Percentiles rank a stretch among this genome's conserved stretches.
These are phyloP conservation scores for Irpex sp. DNA, from an alignment of 1,284 basidiomycete genomes.

Conservation along the genomic window DNA sequence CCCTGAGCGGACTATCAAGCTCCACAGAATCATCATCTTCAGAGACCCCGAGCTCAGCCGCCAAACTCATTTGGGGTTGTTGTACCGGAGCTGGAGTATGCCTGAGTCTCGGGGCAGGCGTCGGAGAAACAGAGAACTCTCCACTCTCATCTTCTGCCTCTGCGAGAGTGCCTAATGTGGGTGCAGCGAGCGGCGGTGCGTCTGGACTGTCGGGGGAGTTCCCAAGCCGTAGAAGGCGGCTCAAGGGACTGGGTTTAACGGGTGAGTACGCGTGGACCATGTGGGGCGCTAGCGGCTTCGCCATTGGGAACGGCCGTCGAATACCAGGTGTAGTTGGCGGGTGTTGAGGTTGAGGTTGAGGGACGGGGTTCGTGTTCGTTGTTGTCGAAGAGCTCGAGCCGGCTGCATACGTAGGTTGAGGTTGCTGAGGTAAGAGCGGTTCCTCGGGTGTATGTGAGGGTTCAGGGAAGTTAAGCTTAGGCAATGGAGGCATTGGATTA, in stretches of 20 bases:
- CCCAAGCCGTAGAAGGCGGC: slow-evolving; percentile 66
- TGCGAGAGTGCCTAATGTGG: slow-evolving; percentile 25
- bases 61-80: slow-evolving; percentile 19
- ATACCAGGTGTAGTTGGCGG: slow-evolving; percentile 3
- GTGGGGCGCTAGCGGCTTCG: slow-evolving; percentile 60
- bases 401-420: slow-evolving; percentile 1
- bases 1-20: background rate
- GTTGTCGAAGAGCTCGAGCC: too few relatives aligned
- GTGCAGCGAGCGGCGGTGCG: slow-evolving; percentile 14
- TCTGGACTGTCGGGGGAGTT: slow-evolving; percentile 52
- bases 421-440: slow-evolving; percentile 1
- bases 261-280: slow-evolving; percentile 80
- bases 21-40: slow-evolving; percentile 21
- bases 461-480: slow-evolving; percentile 15
- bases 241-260: slow-evolving; percentile 70
- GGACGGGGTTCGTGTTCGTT: too few relatives aligned
- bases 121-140: slow-evolving; percentile 17
- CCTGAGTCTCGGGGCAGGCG: slow-evolving; percentile 9
- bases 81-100: background rate
- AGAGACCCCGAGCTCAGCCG: slow-evolving; percentile 25
- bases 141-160: slow-evolving; percentile 23
- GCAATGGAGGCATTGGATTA: slow-evolving; percentile 19
- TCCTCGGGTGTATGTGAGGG: slow-evolving; percentile 4
- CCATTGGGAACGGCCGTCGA: slow-evolving; percentile 54
- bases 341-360: slow-evolving; percentile 3